These are phyloP conservation scores for Phytophthora sp. DNA, from an alignment of 352 stramenopile genomes.

Conservation along the genomic window DNA sequence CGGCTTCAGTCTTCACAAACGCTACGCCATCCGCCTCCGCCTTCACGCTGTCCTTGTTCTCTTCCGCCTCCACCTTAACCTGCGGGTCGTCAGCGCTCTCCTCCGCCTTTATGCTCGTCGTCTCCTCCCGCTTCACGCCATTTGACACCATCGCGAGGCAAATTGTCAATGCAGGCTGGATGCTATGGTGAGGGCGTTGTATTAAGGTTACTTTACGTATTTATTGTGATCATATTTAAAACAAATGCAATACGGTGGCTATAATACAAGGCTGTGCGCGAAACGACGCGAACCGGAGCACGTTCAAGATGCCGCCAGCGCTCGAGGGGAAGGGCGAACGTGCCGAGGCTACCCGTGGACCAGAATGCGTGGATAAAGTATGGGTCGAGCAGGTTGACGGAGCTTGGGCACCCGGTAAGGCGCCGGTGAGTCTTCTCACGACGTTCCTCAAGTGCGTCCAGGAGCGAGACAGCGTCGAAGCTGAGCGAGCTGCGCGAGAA, in stretches of 20 bases:
- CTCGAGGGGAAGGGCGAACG: constrained; percentile 25
- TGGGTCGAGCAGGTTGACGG: constrained; percentile 72
- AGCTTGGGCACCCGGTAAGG: constrained; percentile 68
- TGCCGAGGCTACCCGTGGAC: constrained; percentile 29
- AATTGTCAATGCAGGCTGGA: constrained; percentile 21
- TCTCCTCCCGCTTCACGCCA: constrained; percentile 32
- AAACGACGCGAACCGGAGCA: constrained; percentile 32
- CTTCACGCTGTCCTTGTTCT: constrained; percentile 37
- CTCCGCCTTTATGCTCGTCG: constrained; percentile 22
- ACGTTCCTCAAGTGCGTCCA: constrained; percentile 63
- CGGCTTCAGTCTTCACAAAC: constrained; percentile 22
- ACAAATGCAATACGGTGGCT: background rate
- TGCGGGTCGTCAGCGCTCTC: constrained; percentile 17
- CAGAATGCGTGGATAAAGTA: constrained; percentile 57
- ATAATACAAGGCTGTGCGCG: constrained; percentile 18
- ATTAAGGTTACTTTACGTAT: background rate
- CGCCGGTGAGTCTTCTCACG: constrained; percentile 58
- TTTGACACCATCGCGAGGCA: constrained; percentile 30
- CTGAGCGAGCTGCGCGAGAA: constrained; percentile 48
- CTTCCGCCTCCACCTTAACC: constrained; percentile 27
- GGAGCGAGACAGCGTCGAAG: constrained; percentile 58
- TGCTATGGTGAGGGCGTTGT: constrained; percentile 6
- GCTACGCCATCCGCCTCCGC: constrained; percentile 6
- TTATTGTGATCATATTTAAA: background rate
- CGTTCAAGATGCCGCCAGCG: constrained; percentile 26